Percentiles rank a stretch among this genome's conserved stretches.
Conservation (phyloP, 2,329 filamentous ascomycete species). For the Exophiala sp. region DNA sequence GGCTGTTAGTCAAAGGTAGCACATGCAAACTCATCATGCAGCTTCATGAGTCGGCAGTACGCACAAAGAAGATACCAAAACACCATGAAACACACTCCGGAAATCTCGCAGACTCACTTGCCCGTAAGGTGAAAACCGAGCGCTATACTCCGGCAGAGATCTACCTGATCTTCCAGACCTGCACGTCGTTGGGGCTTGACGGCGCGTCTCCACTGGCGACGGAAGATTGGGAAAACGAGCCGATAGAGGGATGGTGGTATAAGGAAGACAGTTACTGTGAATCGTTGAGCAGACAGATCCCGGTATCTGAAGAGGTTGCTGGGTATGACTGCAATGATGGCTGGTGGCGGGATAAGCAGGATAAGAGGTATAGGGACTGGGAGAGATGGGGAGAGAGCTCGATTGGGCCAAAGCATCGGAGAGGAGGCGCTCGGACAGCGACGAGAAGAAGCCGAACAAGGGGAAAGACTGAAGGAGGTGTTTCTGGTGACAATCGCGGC, state of each 20-base stretch:
- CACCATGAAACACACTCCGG: too few relatives aligned
- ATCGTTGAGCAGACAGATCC: constrained; percentile 2
- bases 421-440: neutral
- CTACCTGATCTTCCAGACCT: constrained; percentile 6
- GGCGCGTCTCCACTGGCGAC: constrained; percentile 7
- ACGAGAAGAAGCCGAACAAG: neutral
- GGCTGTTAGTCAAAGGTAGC: constrained; percentile 12
- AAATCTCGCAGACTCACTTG: neutral
- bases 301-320: constrained; percentile 5
- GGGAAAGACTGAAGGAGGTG: neutral
- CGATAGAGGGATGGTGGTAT: constrained; percentile 18
- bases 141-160: constrained; percentile 2
- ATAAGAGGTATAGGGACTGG: constrained; percentile 10
- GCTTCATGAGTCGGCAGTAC: constrained; percentile 1
- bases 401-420: constrained; percentile 4
- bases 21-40: constrained; percentile 14
- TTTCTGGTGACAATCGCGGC: neutral
- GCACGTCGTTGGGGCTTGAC: constrained; percentile 1
- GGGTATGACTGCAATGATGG: constrained; percentile 15
- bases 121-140: neutral
- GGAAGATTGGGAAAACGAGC: constrained; percentile 12
- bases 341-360: constrained; percentile 7
- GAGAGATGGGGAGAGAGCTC: constrained; percentile 1
- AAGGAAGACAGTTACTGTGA: constrained; percentile 17
- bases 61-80: neutral